A percentile compares a stretch with the other conserved stretches of the same genome.
Conservation (phyloP, 805 yeast genomes). For the Yamadazyma endophytica region DNA sequence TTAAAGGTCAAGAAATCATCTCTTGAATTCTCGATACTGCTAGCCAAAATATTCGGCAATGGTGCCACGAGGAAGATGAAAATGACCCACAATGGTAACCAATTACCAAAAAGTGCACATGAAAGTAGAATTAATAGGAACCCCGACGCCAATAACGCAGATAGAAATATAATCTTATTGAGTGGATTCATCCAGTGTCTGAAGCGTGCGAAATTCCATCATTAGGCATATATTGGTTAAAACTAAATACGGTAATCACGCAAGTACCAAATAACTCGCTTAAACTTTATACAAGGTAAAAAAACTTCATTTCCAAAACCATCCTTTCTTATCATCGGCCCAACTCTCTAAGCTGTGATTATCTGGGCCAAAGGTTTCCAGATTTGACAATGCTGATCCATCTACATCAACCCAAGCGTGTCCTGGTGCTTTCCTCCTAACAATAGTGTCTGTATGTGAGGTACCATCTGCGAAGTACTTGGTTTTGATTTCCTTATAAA, state of each 20-base stretch:
- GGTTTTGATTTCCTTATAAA: conserved; percentile 26
- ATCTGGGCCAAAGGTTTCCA: conserved; percentile 4
- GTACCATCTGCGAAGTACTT: conserved; percentile 37
- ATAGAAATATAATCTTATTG: conserved; percentile 42
- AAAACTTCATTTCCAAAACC: conserved; percentile 24
- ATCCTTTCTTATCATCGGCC: conserved; percentile 14
- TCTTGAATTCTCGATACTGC: conserved; percentile 31
- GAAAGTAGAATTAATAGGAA: conserved; percentile 39
- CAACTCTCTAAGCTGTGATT: no score
- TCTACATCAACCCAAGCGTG: conserved; percentile 24
- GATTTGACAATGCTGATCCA: no score
- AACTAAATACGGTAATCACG: not conserved
- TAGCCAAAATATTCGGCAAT: conserved; percentile 38
- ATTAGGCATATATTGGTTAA: not conserved
- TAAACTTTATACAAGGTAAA: no score
- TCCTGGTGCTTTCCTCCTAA: conserved; percentile 28
- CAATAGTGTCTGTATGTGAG: conserved; percentile 23
- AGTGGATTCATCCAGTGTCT: conserved; percentile 34
- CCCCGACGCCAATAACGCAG: conserved; percentile 44
- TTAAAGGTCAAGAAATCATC: conserved; percentile 43
- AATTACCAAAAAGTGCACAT: conserved; percentile 42
- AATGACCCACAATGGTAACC: conserved; percentile 40
- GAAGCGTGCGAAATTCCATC: not conserved
- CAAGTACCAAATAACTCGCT: not conserved
- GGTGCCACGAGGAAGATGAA: conserved; percentile 41